Evolutionary conservation across 2,329 filamentous ascomycete species (phyloP), one percentile per base, ranked within the genome.

Genomic region (Colletotrichum trifolii): DNA sequence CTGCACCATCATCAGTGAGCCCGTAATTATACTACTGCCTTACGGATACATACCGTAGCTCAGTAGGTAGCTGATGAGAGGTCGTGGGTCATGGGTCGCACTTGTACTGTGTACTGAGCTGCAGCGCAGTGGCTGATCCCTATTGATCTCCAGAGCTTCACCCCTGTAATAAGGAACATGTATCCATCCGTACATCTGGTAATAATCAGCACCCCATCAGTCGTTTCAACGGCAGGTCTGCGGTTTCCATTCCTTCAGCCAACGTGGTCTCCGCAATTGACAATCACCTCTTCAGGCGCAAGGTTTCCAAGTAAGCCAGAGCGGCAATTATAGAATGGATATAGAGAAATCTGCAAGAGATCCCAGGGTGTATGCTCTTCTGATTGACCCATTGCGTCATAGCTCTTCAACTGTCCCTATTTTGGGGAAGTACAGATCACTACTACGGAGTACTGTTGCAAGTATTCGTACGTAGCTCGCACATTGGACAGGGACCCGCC

Each of bases 131-230:
- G 58, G 58, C 34, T 46, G 53, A 66, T 57, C 58, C 62, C 47
- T 42, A 57, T 52, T 46, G 42, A 63, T 66, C 58, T 56, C 47
- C 53, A 63, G 53, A 66, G 63, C 59, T 63, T 66, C 47, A 66
- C 58, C 63, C 63, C 58, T 66, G 63, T 53, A 65, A 40, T 42
- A 45, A 53, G 52, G 47, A 63, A 47, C 58, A 57, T 46, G 52
- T 38, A 25, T 25, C 4, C 25, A 25, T 25, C 3, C 25, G 25
- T 25, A 52, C 40, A 57, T 53, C 53, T 57, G 43, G 25, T 25
- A 66, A 53, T 46, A 49, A 62, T 33, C 25, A 46, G 33, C 40
- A 42, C 59, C 36, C 59, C 52, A 47, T 53, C 52, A 38, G 17
- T 52, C 49, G 6, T 11, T 49, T 39, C 25, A 50, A 50, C 56